Percentiles rank a stretch among this genome's conserved stretches.
These are phyloP conservation scores for Penicillium diatomitis DNA, from an alignment of 495 filamentous ascomycete species.

Conservation along the genomic window DNA sequence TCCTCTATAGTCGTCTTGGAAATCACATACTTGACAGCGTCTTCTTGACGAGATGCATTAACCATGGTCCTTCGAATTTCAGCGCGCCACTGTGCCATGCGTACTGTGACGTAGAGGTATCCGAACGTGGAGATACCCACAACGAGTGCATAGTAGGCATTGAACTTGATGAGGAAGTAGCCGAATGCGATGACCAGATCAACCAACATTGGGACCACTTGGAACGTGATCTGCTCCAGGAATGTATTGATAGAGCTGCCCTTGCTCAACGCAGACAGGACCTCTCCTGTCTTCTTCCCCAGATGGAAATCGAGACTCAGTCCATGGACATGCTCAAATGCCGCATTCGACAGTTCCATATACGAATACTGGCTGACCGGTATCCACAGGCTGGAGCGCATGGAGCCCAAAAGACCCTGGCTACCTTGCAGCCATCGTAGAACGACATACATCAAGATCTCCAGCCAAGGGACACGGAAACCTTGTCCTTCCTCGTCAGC, in stretches of 20 bases:
- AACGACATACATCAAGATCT: slow-evolving; percentile 69
- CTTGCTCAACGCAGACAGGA: slow-evolving; percentile 89
- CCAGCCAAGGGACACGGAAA: slow-evolving; percentile 51
- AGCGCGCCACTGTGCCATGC: slow-evolving; percentile 87
- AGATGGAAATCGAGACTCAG: slow-evolving; percentile 95
- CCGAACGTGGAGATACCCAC: slow-evolving; percentile 88
- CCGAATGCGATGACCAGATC: slow-evolving; percentile 81
- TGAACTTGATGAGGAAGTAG: slow-evolving; percentile 73
- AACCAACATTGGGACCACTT: slow-evolving; percentile 87
- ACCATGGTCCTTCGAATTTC: slow-evolving; percentile 88
- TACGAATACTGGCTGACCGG: slow-evolving; percentile 95
- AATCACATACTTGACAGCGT: slow-evolving; percentile 66
- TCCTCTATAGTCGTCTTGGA: too few relatives aligned
- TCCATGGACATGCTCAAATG: slow-evolving; percentile 93
- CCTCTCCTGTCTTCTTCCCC: slow-evolving; percentile 93
- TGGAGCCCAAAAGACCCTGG: slow-evolving; percentile 75
- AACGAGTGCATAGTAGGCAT: slow-evolving; percentile 87
- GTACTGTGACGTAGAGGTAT: slow-evolving; percentile 91
- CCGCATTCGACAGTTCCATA: slow-evolving; percentile 82
- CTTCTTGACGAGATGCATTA: slow-evolving; percentile 86
- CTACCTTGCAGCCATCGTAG: slow-evolving; percentile 81
- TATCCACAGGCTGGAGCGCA: slow-evolving; percentile 81
- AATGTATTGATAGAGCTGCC: slow-evolving; percentile 95
- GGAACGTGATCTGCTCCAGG: slow-evolving; percentile 90
- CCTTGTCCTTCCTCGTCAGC: slow-evolving; percentile 38